Percentiles rank a stretch among this genome's conserved stretches.
Evolutionary conservation across 2,329 filamentous ascomycete genomes (phyloP).

Genomic region (Epichloe scottii): DNA sequence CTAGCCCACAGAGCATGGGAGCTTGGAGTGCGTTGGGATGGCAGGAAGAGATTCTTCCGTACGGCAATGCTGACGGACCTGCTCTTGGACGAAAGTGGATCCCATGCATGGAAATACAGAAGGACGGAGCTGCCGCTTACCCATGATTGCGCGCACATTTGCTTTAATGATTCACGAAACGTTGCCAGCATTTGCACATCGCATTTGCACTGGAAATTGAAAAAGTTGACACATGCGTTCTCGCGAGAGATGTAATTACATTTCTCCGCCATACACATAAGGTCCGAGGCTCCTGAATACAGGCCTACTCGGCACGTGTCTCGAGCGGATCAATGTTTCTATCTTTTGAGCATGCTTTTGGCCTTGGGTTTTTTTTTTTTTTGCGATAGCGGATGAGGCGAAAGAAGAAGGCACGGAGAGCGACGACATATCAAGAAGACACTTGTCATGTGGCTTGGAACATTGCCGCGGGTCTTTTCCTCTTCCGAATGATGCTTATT

Average conservation of each 20-base stretch:
- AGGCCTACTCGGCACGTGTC: not conserved
- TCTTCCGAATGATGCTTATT: not conserved
- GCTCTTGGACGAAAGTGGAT: constrained; percentile 32
- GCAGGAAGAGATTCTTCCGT: constrained; percentile 30
- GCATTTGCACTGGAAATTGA: constrained; percentile 1
- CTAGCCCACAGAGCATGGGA: constrained; percentile 26
- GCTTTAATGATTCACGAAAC: constrained; percentile 6
- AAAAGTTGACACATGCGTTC: not conserved
- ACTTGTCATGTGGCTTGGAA: not conserved
- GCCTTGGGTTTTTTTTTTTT: not conserved
- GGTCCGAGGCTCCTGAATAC: not conserved
- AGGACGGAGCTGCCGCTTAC: constrained; percentile 16
- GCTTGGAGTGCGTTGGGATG: constrained; percentile 37
- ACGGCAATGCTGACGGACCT: constrained; percentile 28
- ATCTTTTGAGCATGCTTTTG: not conserved
- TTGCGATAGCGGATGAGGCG: not conserved
- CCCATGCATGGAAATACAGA: constrained; percentile 20
- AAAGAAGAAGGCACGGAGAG: not conserved
- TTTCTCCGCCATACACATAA: not conserved
- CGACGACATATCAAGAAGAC: too few species aligned
- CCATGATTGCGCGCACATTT: constrained; percentile 13
- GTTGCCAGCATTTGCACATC: constrained; percentile 2
- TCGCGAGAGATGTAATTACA: not conserved
- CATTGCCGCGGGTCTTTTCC: not conserved
- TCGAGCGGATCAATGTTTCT: not conserved